Conservation (phyloP, 2,329 filamentous ascomycete species). For the Pestalotiopsis sp. region DNA sequence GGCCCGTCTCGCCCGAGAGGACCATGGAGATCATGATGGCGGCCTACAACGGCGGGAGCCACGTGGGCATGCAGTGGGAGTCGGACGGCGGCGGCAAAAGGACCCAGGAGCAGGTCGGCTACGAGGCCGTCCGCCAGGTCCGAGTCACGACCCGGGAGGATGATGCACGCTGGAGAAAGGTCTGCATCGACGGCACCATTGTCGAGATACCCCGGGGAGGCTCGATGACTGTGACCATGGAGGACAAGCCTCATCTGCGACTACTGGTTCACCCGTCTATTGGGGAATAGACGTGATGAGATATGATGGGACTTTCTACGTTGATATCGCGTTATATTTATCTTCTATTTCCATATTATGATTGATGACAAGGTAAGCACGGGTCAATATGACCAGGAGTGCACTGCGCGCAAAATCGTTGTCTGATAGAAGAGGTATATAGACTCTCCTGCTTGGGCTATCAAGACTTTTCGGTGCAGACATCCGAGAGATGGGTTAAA, state of each 20-base stretch:
- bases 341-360: neutral
- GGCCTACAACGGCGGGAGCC: slow-evolving; percentile 60
- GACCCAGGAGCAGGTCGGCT: slow-evolving; percentile 60
- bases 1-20: slow-evolving; percentile 62
- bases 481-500: too few species aligned
- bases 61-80: slow-evolving; percentile 54
- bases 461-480: too few species aligned
- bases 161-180: slow-evolving; percentile 76
- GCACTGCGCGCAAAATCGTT: too few species aligned
- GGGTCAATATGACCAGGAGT: too few species aligned
- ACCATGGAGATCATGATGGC: slow-evolving; percentile 78
- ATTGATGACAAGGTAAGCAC: neutral
- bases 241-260: slow-evolving; percentile 42
- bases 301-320: neutral
- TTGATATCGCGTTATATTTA: neutral
- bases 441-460: too few species aligned
- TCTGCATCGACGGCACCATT: slow-evolving; percentile 92
- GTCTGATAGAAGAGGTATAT: too few species aligned
- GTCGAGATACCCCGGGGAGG: slow-evolving; percentile 72
- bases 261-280: slow-evolving; percentile 44
- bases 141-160: slow-evolving; percentile 68
- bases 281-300: neutral
- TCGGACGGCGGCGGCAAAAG: slow-evolving; percentile 15
- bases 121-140: slow-evolving; percentile 70
- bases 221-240: slow-evolving; percentile 66